Evolutionary conservation across 768 basidiomycete species (phyloP).

Genomic region (Piloderma croceum): DNA sequence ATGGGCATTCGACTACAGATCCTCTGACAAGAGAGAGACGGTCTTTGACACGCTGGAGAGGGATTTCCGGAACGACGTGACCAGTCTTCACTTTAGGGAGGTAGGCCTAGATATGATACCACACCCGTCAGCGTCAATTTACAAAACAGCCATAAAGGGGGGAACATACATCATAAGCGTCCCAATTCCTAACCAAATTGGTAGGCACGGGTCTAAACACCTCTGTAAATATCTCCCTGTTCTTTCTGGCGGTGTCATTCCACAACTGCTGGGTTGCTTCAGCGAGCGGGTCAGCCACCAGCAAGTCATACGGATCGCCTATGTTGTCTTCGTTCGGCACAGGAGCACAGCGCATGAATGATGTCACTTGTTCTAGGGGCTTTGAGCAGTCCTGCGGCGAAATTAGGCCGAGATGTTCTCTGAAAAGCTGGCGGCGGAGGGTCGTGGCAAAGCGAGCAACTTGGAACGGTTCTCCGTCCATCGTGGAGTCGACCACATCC

Average conservation of each 20-base stretch:
- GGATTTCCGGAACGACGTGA: slow-evolving; percentile 69
- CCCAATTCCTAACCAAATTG: slow-evolving; percentile 76
- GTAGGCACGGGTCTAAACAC: slow-evolving; percentile 83
- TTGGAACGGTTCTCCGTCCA: slow-evolving; percentile 72
- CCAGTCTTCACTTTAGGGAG: slow-evolving; percentile 73
- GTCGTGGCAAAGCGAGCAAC: slow-evolving; percentile 80
- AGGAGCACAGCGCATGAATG: slow-evolving; percentile 80
- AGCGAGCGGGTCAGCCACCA: slow-evolving; percentile 75
- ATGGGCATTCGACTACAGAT: slow-evolving; percentile 68
- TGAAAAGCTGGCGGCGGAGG: slow-evolving; percentile 76
- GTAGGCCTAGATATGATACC: too few relatives aligned
- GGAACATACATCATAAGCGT: slow-evolving; percentile 78
- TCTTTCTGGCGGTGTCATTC: slow-evolving; percentile 67
- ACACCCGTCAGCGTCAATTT: too few relatives aligned
- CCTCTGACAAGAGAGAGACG: slow-evolving; percentile 67
- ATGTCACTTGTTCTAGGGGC: slow-evolving; percentile 36
- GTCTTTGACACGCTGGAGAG: slow-evolving; percentile 66
- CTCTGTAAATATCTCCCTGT: slow-evolving; percentile 82
- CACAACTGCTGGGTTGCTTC: slow-evolving; percentile 55
- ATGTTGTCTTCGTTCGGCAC: slow-evolving; percentile 64
- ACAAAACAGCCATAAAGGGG: too few relatives aligned
- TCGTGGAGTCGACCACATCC: slow-evolving; percentile 65
- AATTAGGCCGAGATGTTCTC: slow-evolving; percentile 86
- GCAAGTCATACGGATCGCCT: slow-evolving; percentile 46
- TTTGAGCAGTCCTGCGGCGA: slow-evolving; percentile 51